phyloP scores from a whole-genome alignment of 257 asterid species.

The Henckelia pumila region DNA sequence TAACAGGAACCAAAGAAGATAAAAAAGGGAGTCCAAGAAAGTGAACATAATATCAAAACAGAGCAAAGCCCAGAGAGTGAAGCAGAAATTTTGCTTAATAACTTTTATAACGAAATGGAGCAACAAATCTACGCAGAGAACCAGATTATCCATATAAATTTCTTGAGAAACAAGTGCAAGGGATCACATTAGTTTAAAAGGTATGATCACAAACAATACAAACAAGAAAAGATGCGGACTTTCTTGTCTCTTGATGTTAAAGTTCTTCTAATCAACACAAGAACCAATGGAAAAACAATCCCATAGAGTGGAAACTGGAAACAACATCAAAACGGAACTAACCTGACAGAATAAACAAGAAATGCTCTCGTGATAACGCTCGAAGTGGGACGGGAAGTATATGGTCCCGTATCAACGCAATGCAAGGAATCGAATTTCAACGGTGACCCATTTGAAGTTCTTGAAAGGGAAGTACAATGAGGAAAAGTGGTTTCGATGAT shows the following conservation, averaged over 20 bases:
- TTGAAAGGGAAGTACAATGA: slow-evolving; percentile 12
- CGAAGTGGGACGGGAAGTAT: slow-evolving; percentile 15
- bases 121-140: background rate
- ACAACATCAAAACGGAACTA: slow-evolving; percentile 14
- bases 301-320: background rate
- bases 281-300: background rate
- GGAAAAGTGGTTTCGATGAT: background rate
- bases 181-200: background rate
- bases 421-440: slow-evolving; percentile 26
- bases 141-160: background rate
- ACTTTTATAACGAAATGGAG: background rate
- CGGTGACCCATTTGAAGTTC: slow-evolving; percentile 34
- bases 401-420: slow-evolving; percentile 7
- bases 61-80: background rate
- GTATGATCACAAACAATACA: background rate
- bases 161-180: background rate
- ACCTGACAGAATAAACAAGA: slow-evolving; percentile 48
- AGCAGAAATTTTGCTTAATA: background rate
- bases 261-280: background rate
- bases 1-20: background rate
- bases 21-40: background rate
- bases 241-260: background rate
- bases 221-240: background rate
- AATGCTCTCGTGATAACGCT: slow-evolving; percentile 11
- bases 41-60: background rate